Evolutionary conservation across 495 filamentous ascomycete genomes (phyloP), one percentile per base, ranked within the genome.

Genomic region (Physcia stellaris): DNA sequence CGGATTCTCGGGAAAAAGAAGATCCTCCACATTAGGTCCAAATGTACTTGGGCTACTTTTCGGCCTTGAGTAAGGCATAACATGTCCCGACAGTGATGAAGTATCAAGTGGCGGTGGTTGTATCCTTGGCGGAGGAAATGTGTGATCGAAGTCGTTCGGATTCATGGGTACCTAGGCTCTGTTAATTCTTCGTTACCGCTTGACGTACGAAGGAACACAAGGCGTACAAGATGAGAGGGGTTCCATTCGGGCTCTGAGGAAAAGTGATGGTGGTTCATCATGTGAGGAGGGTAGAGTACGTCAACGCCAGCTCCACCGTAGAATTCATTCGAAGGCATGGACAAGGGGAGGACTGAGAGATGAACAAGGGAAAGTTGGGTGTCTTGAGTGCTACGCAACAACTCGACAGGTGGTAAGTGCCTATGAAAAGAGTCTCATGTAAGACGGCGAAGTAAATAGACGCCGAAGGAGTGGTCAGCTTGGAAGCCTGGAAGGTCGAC

Each of bases 1-100:
- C 6, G 50, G 47, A 24, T 50, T 53, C 31, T 53, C 50, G 1
- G 47, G 36, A 35, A 53, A 53, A 2, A 53, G 38, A 3, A 53
- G 43, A 23, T 53, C 50, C 35, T 53, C 50, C 28, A 47, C 50
- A 29, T 53, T 53, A 17, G 50, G 50, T 12, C 50, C 50, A 24
- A 53, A 53, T 2, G 50, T 23, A 58, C 66, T 46, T 60, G 64
- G 7, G 59, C 67, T 42, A 64, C 67, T 40, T 57, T 56, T 41
- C 56, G 63, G 28, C 54, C 59, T 28, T 56, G 57, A 19, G 16
- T 46, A 39, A 0, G 43, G 39, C 16, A 45, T 27, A 20, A 49
- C 24, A 29, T 50, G 47, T 3, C 43, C 63, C 54, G 12, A 62
- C 52, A 48, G 28, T 16, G 43, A 31, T 6, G 39, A 37, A 17